Evolutionary conservation across 2,329 filamentous ascomycete species (phyloP).

Genomic region (Herpotrichia juniperi): DNA sequence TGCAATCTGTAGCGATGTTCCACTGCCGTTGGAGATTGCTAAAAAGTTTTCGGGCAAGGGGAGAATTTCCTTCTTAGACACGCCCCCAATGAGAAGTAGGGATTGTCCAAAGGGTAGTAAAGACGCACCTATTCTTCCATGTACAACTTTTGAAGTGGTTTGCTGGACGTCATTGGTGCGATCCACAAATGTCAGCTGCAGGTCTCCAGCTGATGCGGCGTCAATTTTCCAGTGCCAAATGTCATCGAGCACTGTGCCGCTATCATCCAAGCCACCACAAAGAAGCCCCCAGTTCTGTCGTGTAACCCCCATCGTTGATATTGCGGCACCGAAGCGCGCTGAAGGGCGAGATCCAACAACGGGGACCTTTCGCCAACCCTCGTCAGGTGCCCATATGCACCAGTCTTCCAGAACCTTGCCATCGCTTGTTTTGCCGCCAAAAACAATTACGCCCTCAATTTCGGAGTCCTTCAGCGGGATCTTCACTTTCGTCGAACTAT

Average conservation of each 20-base stretch:
- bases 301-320: conserved; percentile 51
- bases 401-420: conserved; percentile 51
- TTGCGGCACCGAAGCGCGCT: conserved; percentile 63
- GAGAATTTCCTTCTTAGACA: conserved; percentile 42
- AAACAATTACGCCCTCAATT: conserved; percentile 49
- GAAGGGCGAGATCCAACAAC: conserved; percentile 45
- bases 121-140: conserved; percentile 59
- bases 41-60: conserved; percentile 34
- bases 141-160: conserved; percentile 26
- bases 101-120: conserved; percentile 53
- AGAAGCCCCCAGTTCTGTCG: conserved; percentile 64
- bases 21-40: conserved; percentile 22
- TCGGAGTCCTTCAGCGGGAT: conserved; percentile 46
- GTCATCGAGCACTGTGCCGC: conserved; percentile 67
- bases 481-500: conserved; percentile 63
- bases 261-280: conserved; percentile 71
- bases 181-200: conserved; percentile 32
- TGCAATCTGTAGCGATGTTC: conserved; percentile 24
- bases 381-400: conserved; percentile 52
- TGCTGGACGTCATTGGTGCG: conserved; percentile 31
- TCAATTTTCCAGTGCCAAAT: conserved; percentile 67
- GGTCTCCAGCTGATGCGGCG: conserved; percentile 31
- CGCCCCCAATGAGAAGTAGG: conserved; percentile 60
- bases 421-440: conserved; percentile 53
- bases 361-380: conserved; percentile 59